Evolutionary conservation across 2,329 filamentous ascomycete genomes (phyloP).

Genomic region (Aspergillus thermomutatus): DNA sequence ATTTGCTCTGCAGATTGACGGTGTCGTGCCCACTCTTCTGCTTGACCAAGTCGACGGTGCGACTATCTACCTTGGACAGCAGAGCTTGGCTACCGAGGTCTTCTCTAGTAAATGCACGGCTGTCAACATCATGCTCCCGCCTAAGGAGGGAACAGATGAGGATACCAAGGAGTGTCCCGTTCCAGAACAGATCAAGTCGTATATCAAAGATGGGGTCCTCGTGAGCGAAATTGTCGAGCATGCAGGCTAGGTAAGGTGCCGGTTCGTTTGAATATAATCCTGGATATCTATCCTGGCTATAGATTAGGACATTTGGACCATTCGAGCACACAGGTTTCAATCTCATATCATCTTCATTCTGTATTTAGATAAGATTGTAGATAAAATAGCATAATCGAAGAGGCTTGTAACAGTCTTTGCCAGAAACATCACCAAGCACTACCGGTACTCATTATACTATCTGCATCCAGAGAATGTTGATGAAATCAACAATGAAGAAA

Average conservation of each 20-base stretch:
- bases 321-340: neutral
- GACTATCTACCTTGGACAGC: slow-evolving; percentile 78
- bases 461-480: neutral
- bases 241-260: slow-evolving; percentile 59
- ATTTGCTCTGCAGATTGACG: slow-evolving; percentile 90
- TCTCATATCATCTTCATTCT: neutral
- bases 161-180: slow-evolving; percentile 86
- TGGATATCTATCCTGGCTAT: neutral
- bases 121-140: slow-evolving; percentile 81
- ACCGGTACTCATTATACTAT: neutral
- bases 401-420: neutral
- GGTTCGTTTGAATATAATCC: neutral
- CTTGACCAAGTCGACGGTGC: slow-evolving; percentile 93
- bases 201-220: slow-evolving; percentile 70
- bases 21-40: slow-evolving; percentile 79
- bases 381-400: neutral
- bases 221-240: slow-evolving; percentile 96
- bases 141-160: slow-evolving; percentile 62
- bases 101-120: slow-evolving; percentile 85
- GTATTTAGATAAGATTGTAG: neutral
- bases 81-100: slow-evolving; percentile 73
- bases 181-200: slow-evolving; percentile 85
- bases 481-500: neutral
- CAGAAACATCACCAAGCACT: neutral
- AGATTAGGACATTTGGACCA: neutral